Percentiles rank a stretch among this genome's conserved stretches.
Conservation (phyloP, 2,329 filamentous ascomycete genomes). For the Penicillium sp. region DNA sequence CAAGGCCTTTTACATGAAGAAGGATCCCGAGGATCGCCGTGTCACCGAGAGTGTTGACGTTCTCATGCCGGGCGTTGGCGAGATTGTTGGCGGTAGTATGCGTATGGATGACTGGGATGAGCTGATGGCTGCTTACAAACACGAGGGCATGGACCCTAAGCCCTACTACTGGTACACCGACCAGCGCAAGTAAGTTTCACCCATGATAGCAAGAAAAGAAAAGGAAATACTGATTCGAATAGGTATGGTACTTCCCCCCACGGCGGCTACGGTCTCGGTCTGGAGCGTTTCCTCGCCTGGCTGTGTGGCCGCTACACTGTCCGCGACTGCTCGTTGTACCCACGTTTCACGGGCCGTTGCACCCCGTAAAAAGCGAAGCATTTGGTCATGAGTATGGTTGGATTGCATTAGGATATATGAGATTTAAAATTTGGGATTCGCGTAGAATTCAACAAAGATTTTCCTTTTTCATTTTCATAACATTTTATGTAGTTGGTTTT, state of each 20-base stretch:
- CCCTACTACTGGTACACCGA: slow-evolving; percentile 99
- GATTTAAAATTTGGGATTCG: not conserved
- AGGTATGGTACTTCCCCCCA: slow-evolving; percentile 91
- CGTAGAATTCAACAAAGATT: not conserved
- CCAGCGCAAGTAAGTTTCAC: slow-evolving; percentile 77
- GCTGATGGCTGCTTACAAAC: slow-evolving; percentile 81
- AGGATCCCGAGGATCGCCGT: slow-evolving; percentile 71
- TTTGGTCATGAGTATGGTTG: slow-evolving; percentile 7
- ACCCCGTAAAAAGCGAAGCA: slow-evolving; percentile 39
- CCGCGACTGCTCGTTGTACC: slow-evolving; percentile 56
- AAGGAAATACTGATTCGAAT: slow-evolving; percentile 4
- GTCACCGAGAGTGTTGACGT: slow-evolving; percentile 92
- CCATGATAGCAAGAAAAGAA: no score
- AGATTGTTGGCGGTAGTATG: slow-evolving; percentile 96
- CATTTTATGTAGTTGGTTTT: no score
- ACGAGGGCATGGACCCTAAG: slow-evolving; percentile 77
- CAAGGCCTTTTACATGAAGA: slow-evolving; percentile 99
- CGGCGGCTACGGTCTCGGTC: slow-evolving; percentile 87
- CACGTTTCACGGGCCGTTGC: slow-evolving; percentile 51
- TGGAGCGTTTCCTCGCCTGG: slow-evolving; percentile 76
- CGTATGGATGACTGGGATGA: slow-evolving; percentile 90
- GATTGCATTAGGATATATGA: not conserved
- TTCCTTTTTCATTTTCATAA: not conserved
- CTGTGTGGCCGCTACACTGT: slow-evolving; percentile 66
- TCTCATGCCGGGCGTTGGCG: slow-evolving; percentile 88